Evolutionary conservation across 495 filamentous ascomycete genomes (phyloP).

Genomic region (Aspergillus taichungensis): DNA sequence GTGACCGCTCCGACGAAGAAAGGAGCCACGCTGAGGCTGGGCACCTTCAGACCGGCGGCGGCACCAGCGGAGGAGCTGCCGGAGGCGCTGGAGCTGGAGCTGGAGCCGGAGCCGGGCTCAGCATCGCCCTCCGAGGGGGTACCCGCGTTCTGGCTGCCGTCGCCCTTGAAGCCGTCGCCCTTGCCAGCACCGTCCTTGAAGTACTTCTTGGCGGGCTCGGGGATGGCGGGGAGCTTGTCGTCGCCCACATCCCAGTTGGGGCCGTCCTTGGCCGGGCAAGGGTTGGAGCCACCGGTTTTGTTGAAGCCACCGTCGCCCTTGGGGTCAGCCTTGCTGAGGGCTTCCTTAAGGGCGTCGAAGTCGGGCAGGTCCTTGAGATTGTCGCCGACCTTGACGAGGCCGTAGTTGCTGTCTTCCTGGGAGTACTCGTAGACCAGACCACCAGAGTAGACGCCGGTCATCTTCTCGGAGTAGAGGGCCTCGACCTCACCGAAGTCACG

Average conservation of each 20-base stretch:
- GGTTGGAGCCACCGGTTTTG: constrained; percentile 49
- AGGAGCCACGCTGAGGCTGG: constrained; percentile 44
- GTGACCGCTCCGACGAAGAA: constrained; percentile 46
- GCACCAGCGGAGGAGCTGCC: constrained; percentile 28
- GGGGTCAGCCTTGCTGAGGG: constrained; percentile 57
- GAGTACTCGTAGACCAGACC: constrained; percentile 95
- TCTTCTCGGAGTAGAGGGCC: constrained; percentile 71
- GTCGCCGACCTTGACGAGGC: constrained; percentile 63
- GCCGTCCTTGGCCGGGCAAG: constrained; percentile 58
- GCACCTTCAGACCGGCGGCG: constrained; percentile 35
- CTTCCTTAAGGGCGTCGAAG: constrained; percentile 58
- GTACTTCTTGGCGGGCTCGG: constrained; percentile 55
- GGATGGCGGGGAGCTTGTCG: constrained; percentile 66
- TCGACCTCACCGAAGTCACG: constrained; percentile 75
- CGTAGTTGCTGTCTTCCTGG: constrained; percentile 65
- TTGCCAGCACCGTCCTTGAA: constrained; percentile 66
- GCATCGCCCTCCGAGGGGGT: constrained; percentile 53
- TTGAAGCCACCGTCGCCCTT: constrained; percentile 71
- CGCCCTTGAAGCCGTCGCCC: constrained; percentile 61
- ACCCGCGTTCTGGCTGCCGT: constrained; percentile 64
- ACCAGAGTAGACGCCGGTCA: constrained; percentile 90
- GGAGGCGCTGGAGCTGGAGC: constrained; percentile 19
- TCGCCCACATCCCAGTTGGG: constrained; percentile 64
- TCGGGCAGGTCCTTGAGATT: constrained; percentile 49
- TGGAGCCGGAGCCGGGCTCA: constrained; percentile 51